A percentile compares a stretch with the other conserved stretches of the same genome.
These are phyloP conservation scores for Rhamnella rubrinervis DNA, from an alignment of 331 rosid genomes.

Conservation along the genomic window DNA sequence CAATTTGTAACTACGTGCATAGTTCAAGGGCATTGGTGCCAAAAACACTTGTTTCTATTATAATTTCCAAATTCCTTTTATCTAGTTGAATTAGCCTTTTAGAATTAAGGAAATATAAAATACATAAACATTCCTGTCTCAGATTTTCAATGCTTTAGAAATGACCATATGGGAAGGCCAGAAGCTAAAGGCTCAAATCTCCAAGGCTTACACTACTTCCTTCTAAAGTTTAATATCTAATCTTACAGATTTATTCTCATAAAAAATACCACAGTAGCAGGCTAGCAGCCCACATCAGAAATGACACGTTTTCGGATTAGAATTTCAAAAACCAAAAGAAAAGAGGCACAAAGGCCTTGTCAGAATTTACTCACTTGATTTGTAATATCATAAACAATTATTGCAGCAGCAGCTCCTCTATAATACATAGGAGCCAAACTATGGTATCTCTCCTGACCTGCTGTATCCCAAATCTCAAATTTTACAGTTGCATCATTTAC, in stretches of 20 bases:
- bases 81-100: too few species aligned
- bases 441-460: slow-evolving; percentile 98
- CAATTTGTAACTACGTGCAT: too few species aligned
- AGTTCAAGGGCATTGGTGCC: too few species aligned
- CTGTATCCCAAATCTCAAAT: slow-evolving; percentile 99
- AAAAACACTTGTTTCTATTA: too few species aligned
- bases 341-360: not conserved
- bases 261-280: not conserved
- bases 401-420: slow-evolving; percentile 99
- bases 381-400: slow-evolving; percentile 93
- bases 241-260: not conserved
- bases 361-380: slow-evolving; percentile 46
- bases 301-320: not conserved
- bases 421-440: slow-evolving; percentile 99
- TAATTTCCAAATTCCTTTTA: too few species aligned
- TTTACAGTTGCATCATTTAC: slow-evolving; percentile 93
- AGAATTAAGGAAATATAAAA: not conserved
- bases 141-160: not conserved
- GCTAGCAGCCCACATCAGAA: not conserved
- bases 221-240: not conserved
- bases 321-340: not conserved
- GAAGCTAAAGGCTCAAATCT: not conserved
- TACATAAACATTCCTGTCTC: not conserved
- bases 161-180: not conserved
- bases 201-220: not conserved